phyloP scores from a whole-genome alignment of 306 rosid genomes.

The Glycyrrhiza uralensis region DNA sequence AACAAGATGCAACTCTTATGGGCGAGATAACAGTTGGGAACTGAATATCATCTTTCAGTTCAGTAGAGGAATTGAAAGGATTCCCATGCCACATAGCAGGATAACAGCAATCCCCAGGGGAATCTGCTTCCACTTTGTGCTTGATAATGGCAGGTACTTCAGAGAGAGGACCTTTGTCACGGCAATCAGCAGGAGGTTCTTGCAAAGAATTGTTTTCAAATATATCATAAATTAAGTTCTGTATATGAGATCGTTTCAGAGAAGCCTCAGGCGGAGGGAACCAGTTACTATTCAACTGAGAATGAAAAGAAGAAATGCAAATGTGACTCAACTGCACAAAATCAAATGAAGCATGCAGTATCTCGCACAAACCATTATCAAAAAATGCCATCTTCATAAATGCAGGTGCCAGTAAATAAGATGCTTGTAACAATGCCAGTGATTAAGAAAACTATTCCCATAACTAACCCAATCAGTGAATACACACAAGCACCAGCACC shows the following conservation, averaged over 20 bases:
- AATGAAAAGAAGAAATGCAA: conserved; percentile 17
- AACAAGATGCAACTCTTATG: conserved; percentile 10
- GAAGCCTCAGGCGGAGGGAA: conserved; percentile 74
- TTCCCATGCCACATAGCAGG: conserved; percentile 16
- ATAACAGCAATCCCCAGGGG: conserved; percentile 14
- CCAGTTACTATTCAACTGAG: conserved; percentile 62
- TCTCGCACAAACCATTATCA: not conserved
- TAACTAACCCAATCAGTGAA: not conserved
- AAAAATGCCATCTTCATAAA: not conserved
- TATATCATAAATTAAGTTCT: conserved; percentile 50
- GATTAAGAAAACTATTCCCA: not conserved
- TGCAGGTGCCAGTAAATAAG: not conserved
- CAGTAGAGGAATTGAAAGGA: conserved; percentile 21
- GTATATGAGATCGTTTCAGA: conserved; percentile 49
- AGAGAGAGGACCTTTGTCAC: conserved; percentile 26
- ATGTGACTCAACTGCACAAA: conserved; percentile 4
- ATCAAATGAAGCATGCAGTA: not conserved
- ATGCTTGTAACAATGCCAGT: not conserved
- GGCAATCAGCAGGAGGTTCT: conserved; percentile 28
- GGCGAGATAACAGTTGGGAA: conserved; percentile 28
- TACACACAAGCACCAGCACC: not conserved
- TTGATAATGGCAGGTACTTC: conserved; percentile 21
- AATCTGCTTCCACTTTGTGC: conserved; percentile 28
- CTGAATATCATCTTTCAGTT: conserved; percentile 30
- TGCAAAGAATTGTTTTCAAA: conserved; percentile 32